phyloP scores from a whole-genome alignment of 1,139 yeast genomes.

The Pichia cactophila region DNA sequence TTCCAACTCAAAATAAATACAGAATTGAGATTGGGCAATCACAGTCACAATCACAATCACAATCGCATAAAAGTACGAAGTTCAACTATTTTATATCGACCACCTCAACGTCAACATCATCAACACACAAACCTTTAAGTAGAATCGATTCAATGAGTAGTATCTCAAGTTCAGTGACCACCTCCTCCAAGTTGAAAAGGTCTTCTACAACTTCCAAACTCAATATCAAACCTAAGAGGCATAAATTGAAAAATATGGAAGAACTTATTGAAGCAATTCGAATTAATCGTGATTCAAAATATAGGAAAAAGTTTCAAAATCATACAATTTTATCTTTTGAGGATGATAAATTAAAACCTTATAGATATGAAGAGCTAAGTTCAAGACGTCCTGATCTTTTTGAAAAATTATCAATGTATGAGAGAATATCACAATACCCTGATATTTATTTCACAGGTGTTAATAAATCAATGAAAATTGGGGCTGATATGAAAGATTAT shows the following conservation, averaged over 20 bases:
- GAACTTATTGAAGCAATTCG: neutral
- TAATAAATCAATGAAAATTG: conserved; percentile 15
- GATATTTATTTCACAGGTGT: conserved; percentile 37
- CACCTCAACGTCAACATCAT: neutral
- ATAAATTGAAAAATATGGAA: neutral
- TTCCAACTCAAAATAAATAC: neutral
- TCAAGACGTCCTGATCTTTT: conserved; percentile 17
- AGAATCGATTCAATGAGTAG: neutral
- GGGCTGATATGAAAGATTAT: conserved; percentile 39
- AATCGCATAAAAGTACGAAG: neutral
- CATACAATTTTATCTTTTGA: neutral
- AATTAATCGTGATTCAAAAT: neutral
- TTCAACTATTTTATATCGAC: conserved; percentile 2
- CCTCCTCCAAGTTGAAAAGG: neutral
- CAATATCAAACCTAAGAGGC: neutral
- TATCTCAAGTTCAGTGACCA: neutral
- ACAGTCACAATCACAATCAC: neutral
- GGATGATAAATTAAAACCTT: neutral
- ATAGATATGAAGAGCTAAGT: conserved; percentile 15
- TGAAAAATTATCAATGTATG: conserved; percentile 37
- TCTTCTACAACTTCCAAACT: neutral
- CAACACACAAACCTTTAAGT: neutral
- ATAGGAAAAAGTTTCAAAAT: neutral
- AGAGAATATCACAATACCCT: conserved; percentile 37
- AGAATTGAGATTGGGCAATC: neutral